A percentile compares a stretch with the other conserved stretches of the same genome.
phyloP scores from a whole-genome alignment of 129 eudicot species.

The Deinandra increscens region DNA sequence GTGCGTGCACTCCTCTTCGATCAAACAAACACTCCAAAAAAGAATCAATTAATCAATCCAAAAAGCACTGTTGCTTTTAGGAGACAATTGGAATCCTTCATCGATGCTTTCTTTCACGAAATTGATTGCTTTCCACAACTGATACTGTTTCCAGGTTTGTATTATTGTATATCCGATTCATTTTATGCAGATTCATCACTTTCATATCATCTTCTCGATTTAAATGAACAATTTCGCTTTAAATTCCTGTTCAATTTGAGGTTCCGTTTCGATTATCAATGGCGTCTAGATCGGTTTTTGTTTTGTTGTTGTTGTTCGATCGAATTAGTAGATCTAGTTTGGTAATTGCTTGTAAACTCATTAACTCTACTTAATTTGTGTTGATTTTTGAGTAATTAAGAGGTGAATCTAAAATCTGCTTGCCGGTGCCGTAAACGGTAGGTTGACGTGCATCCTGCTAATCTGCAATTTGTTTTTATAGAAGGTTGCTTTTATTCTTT shows the following conservation, averaged over 20 bases:
- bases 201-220: background rate
- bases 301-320: slow-evolving; percentile 9
- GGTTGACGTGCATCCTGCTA: slow-evolving; percentile 26
- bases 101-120: slow-evolving; percentile 12
- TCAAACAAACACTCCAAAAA: slow-evolving; percentile 13
- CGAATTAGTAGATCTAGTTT: slow-evolving; percentile 25
- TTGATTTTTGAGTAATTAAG: background rate
- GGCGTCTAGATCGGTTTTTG: background rate
- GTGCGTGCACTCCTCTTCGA: slow-evolving; percentile 19
- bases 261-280: background rate
- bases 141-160: slow-evolving; percentile 20
- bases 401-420: background rate
- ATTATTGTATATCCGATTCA: slow-evolving; percentile 17
- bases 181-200: slow-evolving; percentile 16
- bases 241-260: background rate
- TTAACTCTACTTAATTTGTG: background rate
- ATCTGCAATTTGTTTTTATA: background rate
- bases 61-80: slow-evolving; percentile 20
- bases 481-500: background rate
- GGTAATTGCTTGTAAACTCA: background rate
- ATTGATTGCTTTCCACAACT: background rate
- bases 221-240: background rate
- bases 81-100: slow-evolving; percentile 22
- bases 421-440: slow-evolving; percentile 23
- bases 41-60: slow-evolving; percentile 4